Evolutionary conservation across 257 asterid genomes (phyloP).

Genomic region (Scutellaria barbata): DNA sequence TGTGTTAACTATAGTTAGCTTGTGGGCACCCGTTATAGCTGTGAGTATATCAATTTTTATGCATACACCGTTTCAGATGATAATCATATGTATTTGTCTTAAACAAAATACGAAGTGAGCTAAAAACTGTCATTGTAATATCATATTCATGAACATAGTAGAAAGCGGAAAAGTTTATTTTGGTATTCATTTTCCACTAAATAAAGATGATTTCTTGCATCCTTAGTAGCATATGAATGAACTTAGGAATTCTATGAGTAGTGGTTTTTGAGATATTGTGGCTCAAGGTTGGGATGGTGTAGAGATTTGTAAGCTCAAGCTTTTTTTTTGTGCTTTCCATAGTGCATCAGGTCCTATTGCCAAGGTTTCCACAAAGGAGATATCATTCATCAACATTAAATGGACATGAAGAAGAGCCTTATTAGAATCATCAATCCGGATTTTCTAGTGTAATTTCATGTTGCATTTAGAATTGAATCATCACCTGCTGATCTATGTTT

Average conservation of each 20-base stretch:
- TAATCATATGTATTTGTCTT: background rate
- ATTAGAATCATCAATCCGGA: background rate
- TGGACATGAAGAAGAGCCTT: background rate
- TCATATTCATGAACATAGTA: slow-evolving; percentile 4
- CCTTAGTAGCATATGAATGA: too few species aligned
- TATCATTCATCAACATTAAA: too few species aligned
- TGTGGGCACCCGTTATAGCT: slow-evolving; percentile 98
- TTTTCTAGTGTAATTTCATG: too few species aligned
- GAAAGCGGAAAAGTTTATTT: background rate
- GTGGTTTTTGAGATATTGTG: too few species aligned
- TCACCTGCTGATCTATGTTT: too few species aligned
- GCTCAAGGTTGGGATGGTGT: background rate
- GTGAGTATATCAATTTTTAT: slow-evolving; percentile 58
- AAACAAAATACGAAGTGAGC: background rate
- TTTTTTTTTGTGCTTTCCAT: background rate
- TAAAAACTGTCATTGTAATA: background rate
- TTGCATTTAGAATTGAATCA: too few species aligned
- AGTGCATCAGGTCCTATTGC: background rate
- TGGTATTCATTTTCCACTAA: background rate
- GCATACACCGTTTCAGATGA: slow-evolving; percentile 17
- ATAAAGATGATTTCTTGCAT: too few species aligned
- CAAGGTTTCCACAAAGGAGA: too few species aligned
- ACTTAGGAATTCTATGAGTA: too few species aligned
- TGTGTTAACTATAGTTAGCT: slow-evolving; percentile 70
- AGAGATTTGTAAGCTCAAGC: background rate